Evolutionary conservation across 352 stramenopile species (phyloP).

Genomic region (Phytophthora citrophthora): DNA sequence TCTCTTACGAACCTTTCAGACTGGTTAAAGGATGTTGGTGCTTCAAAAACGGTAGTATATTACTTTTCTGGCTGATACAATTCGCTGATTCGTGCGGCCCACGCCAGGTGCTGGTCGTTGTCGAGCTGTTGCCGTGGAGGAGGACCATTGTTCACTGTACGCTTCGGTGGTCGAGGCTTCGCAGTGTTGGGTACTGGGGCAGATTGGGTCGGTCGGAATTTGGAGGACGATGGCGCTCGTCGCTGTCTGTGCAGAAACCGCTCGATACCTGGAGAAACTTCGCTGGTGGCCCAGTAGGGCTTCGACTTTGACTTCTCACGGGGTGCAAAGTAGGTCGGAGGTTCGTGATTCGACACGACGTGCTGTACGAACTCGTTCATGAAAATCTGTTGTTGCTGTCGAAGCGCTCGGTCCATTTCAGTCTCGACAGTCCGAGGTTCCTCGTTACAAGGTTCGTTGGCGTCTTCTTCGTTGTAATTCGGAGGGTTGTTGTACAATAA

Average conservation of each 20-base stretch:
- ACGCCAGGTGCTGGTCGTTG: conserved; percentile 58
- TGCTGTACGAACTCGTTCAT: conserved; percentile 63
- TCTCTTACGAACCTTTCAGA: neutral
- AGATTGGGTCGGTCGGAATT: conserved; percentile 1
- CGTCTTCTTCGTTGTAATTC: conserved; percentile 14
- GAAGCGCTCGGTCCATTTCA: conserved; percentile 38
- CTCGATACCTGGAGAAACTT: conserved; percentile 35
- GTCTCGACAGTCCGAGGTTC: conserved; percentile 12
- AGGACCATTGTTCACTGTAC: conserved; percentile 7
- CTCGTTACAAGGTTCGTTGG: conserved; percentile 16
- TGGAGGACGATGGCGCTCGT: conserved; percentile 16
- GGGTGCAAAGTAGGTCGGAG: no score
- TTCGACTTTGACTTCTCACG: conserved; percentile 4
- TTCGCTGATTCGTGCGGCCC: conserved; percentile 61
- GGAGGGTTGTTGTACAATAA: conserved; percentile 4
- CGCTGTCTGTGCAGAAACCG: conserved; percentile 31
- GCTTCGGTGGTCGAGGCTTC: neutral
- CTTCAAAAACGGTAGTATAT: conserved; percentile 4
- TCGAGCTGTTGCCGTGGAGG: conserved; percentile 26
- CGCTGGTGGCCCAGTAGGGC: conserved; percentile 26
- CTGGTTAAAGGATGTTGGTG: neutral
- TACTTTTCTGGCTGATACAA: conserved; percentile 46
- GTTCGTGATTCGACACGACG: conserved; percentile 34
- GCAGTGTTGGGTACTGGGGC: conserved; percentile 1
- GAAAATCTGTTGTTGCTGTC: conserved; percentile 59